A percentile compares a stretch with the other conserved stretches of the same genome.
phyloP scores from a whole-genome alignment of 495 filamentous ascomycete genomes.

The Chaetomium cochliodes region DNA sequence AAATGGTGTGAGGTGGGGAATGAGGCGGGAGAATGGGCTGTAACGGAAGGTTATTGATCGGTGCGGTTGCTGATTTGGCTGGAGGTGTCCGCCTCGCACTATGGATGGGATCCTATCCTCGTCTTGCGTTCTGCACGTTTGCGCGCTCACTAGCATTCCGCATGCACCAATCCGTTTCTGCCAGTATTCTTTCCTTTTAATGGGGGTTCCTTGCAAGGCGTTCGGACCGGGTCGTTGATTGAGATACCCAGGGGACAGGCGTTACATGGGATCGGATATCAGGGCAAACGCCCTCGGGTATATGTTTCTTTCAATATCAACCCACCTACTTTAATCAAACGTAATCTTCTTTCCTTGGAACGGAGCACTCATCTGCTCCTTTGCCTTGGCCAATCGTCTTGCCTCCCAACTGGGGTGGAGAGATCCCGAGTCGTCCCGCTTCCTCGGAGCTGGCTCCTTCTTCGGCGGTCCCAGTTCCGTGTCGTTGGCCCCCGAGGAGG shows the following conservation, averaged over 20 bases:
- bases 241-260: conserved; percentile 3
- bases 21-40: too few relatives aligned
- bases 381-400: conserved; percentile 79
- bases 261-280: background rate
- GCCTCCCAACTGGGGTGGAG: conserved; percentile 96
- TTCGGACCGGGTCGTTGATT: background rate
- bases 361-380: conserved; percentile 51
- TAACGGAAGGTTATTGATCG: too few relatives aligned
- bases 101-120: background rate
- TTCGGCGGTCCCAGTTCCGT: conserved; percentile 12
- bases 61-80: background rate
- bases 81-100: background rate
- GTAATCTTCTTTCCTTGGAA: conserved; percentile 88
- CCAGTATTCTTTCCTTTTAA: background rate
- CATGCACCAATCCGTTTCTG: background rate
- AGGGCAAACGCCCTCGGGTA: background rate
- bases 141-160: too few relatives aligned
- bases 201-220: background rate
- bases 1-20: background rate
- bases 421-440: conserved; percentile 59
- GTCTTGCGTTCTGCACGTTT: too few relatives aligned
- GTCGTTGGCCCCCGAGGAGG: conserved; percentile 15
- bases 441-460: conserved; percentile 26
- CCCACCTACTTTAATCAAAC: conserved; percentile 62
- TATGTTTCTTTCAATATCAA: background rate